Percentiles rank a stretch among this genome's conserved stretches.
Evolutionary conservation across 163 green algal species (phyloP).

Genomic region (Scenedesmus sp.): DNA sequence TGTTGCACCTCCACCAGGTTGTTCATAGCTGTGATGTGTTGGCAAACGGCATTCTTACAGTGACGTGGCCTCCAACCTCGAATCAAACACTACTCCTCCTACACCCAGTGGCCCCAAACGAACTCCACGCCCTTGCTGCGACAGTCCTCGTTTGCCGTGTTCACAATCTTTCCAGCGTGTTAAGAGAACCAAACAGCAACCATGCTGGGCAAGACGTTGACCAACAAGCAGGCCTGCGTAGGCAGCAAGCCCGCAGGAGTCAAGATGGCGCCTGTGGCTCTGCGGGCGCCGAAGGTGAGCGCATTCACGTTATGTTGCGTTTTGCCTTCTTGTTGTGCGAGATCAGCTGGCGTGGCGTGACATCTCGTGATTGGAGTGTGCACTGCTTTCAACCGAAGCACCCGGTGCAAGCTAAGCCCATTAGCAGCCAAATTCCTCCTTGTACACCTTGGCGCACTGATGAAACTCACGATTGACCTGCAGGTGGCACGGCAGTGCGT

Average conservation of each 20-base stretch:
- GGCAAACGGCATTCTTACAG: not conserved
- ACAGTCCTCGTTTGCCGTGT: not conserved
- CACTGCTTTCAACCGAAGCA: slow-evolving; percentile 5
- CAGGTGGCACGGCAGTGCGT: not conserved
- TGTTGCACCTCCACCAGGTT: too few relatives aligned
- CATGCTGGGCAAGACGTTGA: not conserved
- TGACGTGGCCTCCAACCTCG: not conserved
- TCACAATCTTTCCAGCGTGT: not conserved
- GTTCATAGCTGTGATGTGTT: too few relatives aligned
- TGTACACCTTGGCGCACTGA: too few relatives aligned
- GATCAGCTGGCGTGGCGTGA: not conserved
- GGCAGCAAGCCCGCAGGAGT: not conserved
- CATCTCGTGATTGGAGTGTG: not conserved
- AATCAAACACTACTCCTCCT: slow-evolving; percentile 11
- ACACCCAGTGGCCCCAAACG: not conserved
- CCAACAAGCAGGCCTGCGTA: not conserved
- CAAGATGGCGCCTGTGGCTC: not conserved
- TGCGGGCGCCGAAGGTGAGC: not conserved
- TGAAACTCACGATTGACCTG: not conserved
- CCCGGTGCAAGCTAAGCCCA: not conserved
- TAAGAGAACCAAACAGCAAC: not conserved
- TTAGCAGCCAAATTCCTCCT: not conserved
- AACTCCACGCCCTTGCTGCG: not conserved
- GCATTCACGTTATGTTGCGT: not conserved
- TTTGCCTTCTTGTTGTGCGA: not conserved